Percentiles rank a stretch among this genome's conserved stretches.
These are phyloP conservation scores for Russula lepida DNA, from an alignment of 768 basidiomycete species.

Conservation along the genomic window DNA sequence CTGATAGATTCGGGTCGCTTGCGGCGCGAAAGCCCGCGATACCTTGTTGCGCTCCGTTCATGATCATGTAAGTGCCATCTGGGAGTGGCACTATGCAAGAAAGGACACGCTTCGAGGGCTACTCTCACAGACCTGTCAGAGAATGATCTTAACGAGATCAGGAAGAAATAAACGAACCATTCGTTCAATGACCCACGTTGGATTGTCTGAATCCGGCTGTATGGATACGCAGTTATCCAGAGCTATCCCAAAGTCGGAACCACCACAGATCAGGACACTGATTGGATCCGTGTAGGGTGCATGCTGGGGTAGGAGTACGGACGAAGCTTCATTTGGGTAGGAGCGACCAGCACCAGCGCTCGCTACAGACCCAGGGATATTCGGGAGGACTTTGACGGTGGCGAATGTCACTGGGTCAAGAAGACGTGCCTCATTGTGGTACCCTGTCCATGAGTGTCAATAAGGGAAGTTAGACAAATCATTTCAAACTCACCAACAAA, in stretches of 20 bases:
- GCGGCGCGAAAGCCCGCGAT: conserved; percentile 67
- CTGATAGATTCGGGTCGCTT: conserved; percentile 50
- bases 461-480: not conserved
- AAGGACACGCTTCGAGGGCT: conserved; percentile 73
- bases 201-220: conserved; percentile 50
- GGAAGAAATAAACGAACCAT: conserved; percentile 46
- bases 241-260: conserved; percentile 48
- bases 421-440: conserved; percentile 77
- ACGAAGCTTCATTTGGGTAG: conserved; percentile 69
- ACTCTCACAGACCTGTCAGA: not conserved
- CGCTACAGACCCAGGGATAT: conserved; percentile 63
- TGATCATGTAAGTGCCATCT: conserved; percentile 63
- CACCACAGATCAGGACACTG: conserved; percentile 70
- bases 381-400: conserved; percentile 53
- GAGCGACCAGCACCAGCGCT: conserved; percentile 63
- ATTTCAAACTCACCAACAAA: conserved; percentile 49
- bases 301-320: conserved; percentile 58
- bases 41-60: conserved; percentile 66
- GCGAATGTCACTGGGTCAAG: conserved; percentile 57
- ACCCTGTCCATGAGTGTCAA: conserved; percentile 34
- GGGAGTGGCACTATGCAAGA: conserved; percentile 65
- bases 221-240: conserved; percentile 69
- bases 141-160: not conserved
- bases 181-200: conserved; percentile 66
- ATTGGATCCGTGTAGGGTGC: conserved; percentile 70